Base-by-base conservation (phyloP, 179 eudicot genomes). In the Sideroxylon spinosum region DNA sequence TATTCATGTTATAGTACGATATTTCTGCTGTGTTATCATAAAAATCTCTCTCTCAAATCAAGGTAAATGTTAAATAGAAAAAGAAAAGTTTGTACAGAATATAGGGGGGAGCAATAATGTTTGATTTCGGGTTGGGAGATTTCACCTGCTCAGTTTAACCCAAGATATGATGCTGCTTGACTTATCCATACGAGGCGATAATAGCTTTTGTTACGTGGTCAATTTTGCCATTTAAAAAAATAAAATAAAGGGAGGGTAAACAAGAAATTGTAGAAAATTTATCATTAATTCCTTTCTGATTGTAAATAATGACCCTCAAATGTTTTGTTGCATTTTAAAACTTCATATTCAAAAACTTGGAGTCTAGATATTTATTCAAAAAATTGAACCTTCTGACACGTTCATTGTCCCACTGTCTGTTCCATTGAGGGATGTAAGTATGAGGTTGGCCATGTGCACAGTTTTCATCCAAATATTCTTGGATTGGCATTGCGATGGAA, bases 361-460 rank as follows among this genome's bases (percentile, higher is more conserved):
- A 53, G 66, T 78, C 46, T 46, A 48, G 57, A 44, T 19, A 61
- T 71, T 28, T 22, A 57, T 57, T 73, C 29, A 29, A n/a, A 46
- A 32, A 46, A 69, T 44, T 69, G 59, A 29, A 57, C 25, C 8
- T 32, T 37, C 75, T 46, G 7, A 23, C 20, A 60, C 44, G 16
- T 26, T 78, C 46, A 37, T 4, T 68, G 12, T 52, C 56, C 56
- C 52, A 57, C 16, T 50, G 64, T 26, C 52, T 32, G 20, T 11
- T 13, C 26, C 44, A 73, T 16, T 20, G 37, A 53, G n/a, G 55
- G 59, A 66, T 13, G 68, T 79, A 32, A 65, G 52, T 49, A 62
- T 46, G 76, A 44, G 78, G 46, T 68, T 23, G 82, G 26, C 49
- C 6, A 55, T 52, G 57, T 37, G 44, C 44, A 37, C 32, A 46